Conservation (phyloP, 2,329 filamentous ascomycete genomes). For the Diplodia mutila region DNA sequence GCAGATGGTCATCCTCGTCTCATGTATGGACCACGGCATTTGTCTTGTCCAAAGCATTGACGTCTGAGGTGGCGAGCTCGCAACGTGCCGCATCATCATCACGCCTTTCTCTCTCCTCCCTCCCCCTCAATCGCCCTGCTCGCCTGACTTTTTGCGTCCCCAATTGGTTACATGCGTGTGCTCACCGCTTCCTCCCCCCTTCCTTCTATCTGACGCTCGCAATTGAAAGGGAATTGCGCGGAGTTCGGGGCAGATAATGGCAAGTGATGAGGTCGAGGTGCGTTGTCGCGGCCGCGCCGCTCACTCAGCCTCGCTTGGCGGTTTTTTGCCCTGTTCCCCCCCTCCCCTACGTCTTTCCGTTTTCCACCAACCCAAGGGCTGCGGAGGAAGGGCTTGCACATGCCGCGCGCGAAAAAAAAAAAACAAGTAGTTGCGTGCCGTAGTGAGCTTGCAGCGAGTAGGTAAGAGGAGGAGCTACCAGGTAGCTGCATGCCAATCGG, state of each 20-base stretch:
- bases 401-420: background rate
- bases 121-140: background rate
- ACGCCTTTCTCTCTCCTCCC: conserved; percentile 26
- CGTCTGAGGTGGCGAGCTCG: conserved; percentile 39
- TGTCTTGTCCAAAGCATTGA: conserved; percentile 31
- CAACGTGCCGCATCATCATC: conserved; percentile 35
- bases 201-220: background rate
- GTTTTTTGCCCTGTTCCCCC: background rate
- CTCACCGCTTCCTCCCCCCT: background rate
- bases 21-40: conserved; percentile 31
- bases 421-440: background rate
- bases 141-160: background rate
- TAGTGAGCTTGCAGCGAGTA: background rate
- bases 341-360: background rate
- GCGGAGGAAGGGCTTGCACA: background rate
- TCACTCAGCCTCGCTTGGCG: background rate
- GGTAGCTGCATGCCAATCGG: background rate
- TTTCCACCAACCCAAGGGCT: background rate
- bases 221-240: background rate
- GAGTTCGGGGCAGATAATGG: background rate
- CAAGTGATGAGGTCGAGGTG: background rate
- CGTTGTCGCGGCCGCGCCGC: background rate
- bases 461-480: background rate
- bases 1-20: conserved; percentile 32
- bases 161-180: background rate